Evolutionary conservation across 495 filamentous ascomycete species (phyloP), one percentile per base, ranked within the genome.

Genomic region (Recurvomyces mirabilis): DNA sequence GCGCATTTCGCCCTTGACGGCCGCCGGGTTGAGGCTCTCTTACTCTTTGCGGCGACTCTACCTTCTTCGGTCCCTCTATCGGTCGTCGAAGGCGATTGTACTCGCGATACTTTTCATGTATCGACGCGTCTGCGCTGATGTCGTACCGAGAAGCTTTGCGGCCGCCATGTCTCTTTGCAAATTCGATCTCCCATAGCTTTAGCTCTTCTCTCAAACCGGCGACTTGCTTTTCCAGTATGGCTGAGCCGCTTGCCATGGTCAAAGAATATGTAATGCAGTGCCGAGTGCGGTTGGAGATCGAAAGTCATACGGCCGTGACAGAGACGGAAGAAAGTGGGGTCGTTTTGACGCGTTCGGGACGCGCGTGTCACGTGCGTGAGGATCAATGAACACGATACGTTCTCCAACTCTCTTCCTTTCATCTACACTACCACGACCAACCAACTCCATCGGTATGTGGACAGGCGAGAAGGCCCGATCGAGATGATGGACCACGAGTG

Each of bases 61-160:
- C 14, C 7, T 19, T 17, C 15, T 24, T 13, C 21, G 17, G 12
- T 11, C 15, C 22, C 3, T 31, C 28, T 3, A 26, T 21, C 11
- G 24, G 17, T n/a, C 13, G 39, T 15, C 85, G 78, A 17, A 86
- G 53, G 43, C 76, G 79, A 48, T 75, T 77, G 68, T 96, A 98
- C 49, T 85, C 77, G 55, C 88, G 94, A 64, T 98, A 95, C 65
- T 95, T 94, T 33, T 19, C 34, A 9, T 87, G 82, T 54, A 95
- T 94, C 2, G 74, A 74, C 7, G 76, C 75, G 53, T 87, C 77
- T 45, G 78, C 71, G 62, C 94, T 94, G 59, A 95, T 93, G 62
- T 94, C 87, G 12, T 81, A 77, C 28, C 86, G 79, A 15, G 72
- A 69, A 11, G 91, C 81, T 66, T 93, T 94, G 39, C 68, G 71